Evolutionary conservation across 129 eudicot species (phyloP).

Genomic region (Centella asiatica): DNA sequence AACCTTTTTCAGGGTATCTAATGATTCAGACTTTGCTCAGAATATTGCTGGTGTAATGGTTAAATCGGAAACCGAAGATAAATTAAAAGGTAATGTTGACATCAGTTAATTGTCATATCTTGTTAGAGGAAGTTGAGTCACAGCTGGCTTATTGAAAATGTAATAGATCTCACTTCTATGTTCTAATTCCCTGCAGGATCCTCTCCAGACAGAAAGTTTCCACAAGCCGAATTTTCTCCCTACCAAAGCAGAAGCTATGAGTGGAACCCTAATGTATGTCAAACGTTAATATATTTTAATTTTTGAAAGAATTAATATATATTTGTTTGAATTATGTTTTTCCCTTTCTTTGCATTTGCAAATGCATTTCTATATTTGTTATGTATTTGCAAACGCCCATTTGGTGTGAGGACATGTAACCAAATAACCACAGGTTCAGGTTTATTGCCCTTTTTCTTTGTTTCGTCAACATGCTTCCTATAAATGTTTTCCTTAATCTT

Average conservation of each 20-base stretch:
- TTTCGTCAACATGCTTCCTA: too few relatives aligned
- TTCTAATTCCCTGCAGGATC: slow-evolving; percentile 42
- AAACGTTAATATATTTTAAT: not conserved
- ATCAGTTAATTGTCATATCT: slow-evolving; percentile 5
- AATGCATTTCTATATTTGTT: too few relatives aligned
- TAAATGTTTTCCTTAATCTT: not conserved
- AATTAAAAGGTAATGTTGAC: slow-evolving; percentile 41
- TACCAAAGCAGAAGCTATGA: slow-evolving; percentile 49
- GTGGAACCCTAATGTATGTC: slow-evolving; percentile 94
- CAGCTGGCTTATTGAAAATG: slow-evolving; percentile 5
- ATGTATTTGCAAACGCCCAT: too few relatives aligned
- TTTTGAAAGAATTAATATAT: not conserved
- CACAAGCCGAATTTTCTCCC: slow-evolving; percentile 86
- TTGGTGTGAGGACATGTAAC: too few relatives aligned
- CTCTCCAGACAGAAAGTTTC: slow-evolving; percentile 89
- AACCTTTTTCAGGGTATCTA: slow-evolving; percentile 45
- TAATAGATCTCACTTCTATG: slow-evolving; percentile 9
- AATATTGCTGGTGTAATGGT: slow-evolving; percentile 80
- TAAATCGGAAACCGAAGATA: slow-evolving; percentile 49
- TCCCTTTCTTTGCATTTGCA: not conserved
- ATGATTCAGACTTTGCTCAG: slow-evolving; percentile 58
- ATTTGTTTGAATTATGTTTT: not conserved
- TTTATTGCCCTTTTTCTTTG: too few relatives aligned
- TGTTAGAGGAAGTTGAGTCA: not conserved
- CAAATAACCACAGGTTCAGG: too few relatives aligned